phyloP scores from a whole-genome alignment of 805 yeast species.

The Suhomyces canberraensis region DNA sequence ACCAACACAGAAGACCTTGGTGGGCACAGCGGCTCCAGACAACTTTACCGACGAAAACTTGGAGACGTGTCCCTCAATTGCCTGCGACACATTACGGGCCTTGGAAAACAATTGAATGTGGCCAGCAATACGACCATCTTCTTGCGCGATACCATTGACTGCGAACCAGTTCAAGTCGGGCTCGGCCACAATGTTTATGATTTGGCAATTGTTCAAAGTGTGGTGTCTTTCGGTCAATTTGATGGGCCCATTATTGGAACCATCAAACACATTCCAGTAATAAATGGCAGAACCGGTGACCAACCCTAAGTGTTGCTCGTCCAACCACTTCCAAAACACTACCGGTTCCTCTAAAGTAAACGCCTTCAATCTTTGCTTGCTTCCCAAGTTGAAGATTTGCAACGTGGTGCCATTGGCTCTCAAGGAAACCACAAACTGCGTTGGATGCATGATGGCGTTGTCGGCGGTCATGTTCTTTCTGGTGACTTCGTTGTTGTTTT shows the following conservation, averaged over 20 bases:
- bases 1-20: conserved; percentile 90
- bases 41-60: conserved; percentile 75
- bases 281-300: conserved; percentile 74
- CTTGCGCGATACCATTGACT: conserved; percentile 91
- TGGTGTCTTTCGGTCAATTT: conserved; percentile 82
- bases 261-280: conserved; percentile 82
- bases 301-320: conserved; percentile 69
- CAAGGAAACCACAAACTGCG: conserved; percentile 82
- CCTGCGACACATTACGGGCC: conserved; percentile 89
- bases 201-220: conserved; percentile 73
- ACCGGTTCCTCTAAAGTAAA: conserved; percentile 85
- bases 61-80: conserved; percentile 97
- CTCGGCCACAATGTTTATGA: conserved; percentile 86
- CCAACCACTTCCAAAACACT: conserved; percentile 93
- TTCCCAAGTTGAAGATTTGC: conserved; percentile 85
- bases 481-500: conserved; percentile 72
- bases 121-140: conserved; percentile 91
- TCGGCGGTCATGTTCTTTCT: conserved; percentile 97
- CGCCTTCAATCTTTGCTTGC: conserved; percentile 86
- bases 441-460: conserved; percentile 94
- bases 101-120: conserved; percentile 90
- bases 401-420: conserved; percentile 96
- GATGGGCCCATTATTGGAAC: conserved; percentile 73
- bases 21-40: conserved; percentile 67
- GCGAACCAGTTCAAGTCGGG: conserved; percentile 88